Conservation (phyloP, 2,329 filamentous ascomycete genomes). For the Dactylellina cionopaga region DNA sequence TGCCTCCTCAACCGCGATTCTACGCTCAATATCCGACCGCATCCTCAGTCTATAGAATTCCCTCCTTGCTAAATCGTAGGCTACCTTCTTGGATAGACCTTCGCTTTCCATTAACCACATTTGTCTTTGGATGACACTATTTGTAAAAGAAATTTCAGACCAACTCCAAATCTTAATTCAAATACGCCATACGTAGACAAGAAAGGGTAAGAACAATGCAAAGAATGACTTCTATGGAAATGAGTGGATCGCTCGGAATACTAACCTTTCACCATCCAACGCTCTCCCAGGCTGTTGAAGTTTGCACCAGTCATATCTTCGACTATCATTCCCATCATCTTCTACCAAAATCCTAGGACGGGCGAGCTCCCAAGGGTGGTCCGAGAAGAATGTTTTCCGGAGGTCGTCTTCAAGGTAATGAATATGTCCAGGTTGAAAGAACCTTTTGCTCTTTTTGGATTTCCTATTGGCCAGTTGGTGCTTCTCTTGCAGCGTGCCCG, state of each 20-base stretch:
- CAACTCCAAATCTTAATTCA: no score
- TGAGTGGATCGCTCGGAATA: no score
- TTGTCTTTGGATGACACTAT: constrained; percentile 90
- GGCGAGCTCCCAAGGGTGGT: constrained; percentile 97
- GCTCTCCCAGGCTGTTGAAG: constrained; percentile 78
- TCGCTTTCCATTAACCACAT: constrained; percentile 79
- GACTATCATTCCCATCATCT: constrained; percentile 81
- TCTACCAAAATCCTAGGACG: constrained; percentile 86
- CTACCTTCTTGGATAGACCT: constrained; percentile 70
- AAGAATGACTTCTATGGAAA: no score
- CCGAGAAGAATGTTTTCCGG: constrained; percentile 82
- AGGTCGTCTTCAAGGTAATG: constrained; percentile 84
- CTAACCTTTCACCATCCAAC: constrained; percentile 84
- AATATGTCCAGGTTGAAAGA: constrained; percentile 83
- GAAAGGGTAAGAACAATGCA: no score
- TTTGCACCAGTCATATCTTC: constrained; percentile 80
- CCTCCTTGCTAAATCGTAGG: constrained; percentile 86
- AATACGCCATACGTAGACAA: no score
- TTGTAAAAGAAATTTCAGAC: no score
- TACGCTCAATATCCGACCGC: constrained; percentile 80
- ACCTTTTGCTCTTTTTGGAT: constrained; percentile 64
- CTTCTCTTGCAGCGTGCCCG: constrained; percentile 61
- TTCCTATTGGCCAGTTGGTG: constrained; percentile 59
- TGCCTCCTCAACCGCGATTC: constrained; percentile 88
- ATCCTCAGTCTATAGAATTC: constrained; percentile 91